Evolutionary conservation across 441 rosid genomes (phyloP).

Genomic region (Eugenia klotzschiana): DNA sequence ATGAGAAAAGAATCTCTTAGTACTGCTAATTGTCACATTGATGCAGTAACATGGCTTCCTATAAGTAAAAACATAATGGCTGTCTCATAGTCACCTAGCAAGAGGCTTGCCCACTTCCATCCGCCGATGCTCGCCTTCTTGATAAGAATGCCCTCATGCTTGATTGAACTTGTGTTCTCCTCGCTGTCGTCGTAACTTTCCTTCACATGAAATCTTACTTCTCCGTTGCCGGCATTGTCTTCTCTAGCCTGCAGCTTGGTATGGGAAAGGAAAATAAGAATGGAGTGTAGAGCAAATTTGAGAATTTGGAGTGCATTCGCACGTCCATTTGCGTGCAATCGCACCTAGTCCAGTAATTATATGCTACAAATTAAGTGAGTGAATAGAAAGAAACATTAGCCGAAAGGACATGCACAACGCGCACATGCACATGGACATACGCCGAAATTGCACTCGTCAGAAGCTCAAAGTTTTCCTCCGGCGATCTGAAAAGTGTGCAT

Average conservation of each 20-base stretch:
- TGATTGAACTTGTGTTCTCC: neutral
- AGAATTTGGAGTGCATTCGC: neutral
- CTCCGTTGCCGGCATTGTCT: neutral
- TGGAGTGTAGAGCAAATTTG: neutral
- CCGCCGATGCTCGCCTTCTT: neutral
- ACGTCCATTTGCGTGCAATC: neutral
- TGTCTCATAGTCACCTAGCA: neutral
- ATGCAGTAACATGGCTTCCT: neutral
- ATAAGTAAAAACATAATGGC: neutral
- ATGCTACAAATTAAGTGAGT: neutral
- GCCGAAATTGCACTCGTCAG: neutral
- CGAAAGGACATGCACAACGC: neutral
- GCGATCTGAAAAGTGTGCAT: neutral
- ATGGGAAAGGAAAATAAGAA: neutral
- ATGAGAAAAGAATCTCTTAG: neutral
- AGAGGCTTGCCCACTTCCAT: neutral
- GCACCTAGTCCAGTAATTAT: neutral
- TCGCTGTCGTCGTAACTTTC: neutral
- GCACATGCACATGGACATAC: neutral
- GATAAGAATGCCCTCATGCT: neutral
- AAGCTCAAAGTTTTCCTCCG: neutral
- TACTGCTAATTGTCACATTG: neutral
- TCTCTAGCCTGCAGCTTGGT: neutral
- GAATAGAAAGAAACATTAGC: neutral
- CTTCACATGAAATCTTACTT: neutral